Percentiles rank a stretch among this genome's conserved stretches.
phyloP scores from a whole-genome alignment of 495 filamentous ascomycete species.

The Glonium stellatum region DNA sequence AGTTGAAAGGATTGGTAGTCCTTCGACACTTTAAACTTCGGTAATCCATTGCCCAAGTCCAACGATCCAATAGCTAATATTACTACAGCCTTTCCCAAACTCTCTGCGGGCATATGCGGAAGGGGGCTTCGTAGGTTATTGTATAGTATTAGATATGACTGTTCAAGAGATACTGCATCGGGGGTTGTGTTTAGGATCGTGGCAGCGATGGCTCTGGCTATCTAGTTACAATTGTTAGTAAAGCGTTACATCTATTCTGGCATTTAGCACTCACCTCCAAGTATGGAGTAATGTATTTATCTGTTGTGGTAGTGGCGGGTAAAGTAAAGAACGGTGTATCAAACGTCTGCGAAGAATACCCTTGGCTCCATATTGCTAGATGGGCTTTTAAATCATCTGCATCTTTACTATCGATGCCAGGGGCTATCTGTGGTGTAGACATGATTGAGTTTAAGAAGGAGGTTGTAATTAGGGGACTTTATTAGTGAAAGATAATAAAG shows the following conservation, averaged over 20 bases:
- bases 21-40: background rate
- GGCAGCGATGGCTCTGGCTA: background rate
- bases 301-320: background rate
- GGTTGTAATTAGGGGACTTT: background rate
- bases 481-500: background rate
- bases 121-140: background rate
- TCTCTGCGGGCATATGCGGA: background rate
- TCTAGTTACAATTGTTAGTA: background rate
- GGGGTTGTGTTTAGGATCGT: background rate
- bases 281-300: background rate
- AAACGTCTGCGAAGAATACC: background rate
- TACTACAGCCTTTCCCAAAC: background rate
- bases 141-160: background rate
- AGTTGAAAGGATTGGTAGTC: background rate
- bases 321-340: background rate
- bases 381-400: background rate
- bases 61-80: background rate
- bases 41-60: background rate
- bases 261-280: background rate
- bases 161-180: background rate
- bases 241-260: background rate
- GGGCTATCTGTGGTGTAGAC: background rate
- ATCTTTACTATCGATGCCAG: background rate
- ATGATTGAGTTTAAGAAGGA: background rate
- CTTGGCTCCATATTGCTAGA: background rate